Base-by-base conservation (phyloP, 495 filamentous ascomycete species). In the Lophiotrema nucula region DNA sequence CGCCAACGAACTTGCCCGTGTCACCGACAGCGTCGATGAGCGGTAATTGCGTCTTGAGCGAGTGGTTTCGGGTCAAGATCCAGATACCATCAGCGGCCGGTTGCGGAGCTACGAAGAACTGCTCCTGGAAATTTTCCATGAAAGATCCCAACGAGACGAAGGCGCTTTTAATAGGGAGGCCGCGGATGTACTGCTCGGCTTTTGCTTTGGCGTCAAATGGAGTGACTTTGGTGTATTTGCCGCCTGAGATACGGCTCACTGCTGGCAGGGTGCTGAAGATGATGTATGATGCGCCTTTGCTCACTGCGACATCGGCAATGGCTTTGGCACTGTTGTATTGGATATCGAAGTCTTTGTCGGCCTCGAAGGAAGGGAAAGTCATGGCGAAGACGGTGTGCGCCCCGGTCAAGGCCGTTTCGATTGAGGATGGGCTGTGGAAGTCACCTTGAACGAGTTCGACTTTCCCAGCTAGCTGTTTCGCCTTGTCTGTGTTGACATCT, bases 1-100 rank as follows among this genome's bases (percentile, higher is more conserved):
- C 74, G 8, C 73, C 77, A 15, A 81, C 69, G 56, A 74, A 82
- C 55, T 81, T 81, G 0, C 79, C 81, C 2, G 71, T 73, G 60
- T 83, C 78, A 8, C 63, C 70, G 4, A 55, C 67, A 5, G 72
- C 72, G 57, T 80, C 74, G 48, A 83, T 71, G 22, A 76, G 41
- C 2, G 81, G 79, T 1, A 76, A 33, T 33, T 53, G 33, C 3
- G 70, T 69, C 13, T 71, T 51, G 0, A 72, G 73, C 2, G 70
- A 72, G 26, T 54, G 53, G 43, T 54, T 60, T 23, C 66, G 63
- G 13, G 69, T 19, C 22, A 76, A 13, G 16, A 70, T 66, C 66
- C 67, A 72, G 13, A 49, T 70, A 8, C 67, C 72, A 52, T 74
- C 74, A 2, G 47, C 12, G 22, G 53, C 49, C 11, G 44, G 43